phyloP scores from a whole-genome alignment of 108 stramenopile genomes.

The Skeletonema marinoi region DNA sequence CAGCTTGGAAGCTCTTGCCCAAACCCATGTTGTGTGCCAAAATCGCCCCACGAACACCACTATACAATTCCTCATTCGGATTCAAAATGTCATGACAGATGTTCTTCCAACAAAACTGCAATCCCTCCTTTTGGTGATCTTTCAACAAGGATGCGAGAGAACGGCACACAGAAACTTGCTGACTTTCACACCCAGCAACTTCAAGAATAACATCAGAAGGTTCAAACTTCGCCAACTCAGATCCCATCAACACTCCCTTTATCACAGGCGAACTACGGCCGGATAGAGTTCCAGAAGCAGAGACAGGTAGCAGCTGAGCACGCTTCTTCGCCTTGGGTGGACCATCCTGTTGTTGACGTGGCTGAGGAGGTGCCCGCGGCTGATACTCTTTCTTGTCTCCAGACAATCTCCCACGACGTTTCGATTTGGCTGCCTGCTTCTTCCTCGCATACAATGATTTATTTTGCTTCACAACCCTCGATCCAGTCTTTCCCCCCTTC shows the following conservation, averaged over 20 bases:
- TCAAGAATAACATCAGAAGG: conserved; percentile 36
- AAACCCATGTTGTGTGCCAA: conserved; percentile 80
- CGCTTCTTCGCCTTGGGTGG: conserved; percentile 40
- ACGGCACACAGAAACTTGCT: conserved; percentile 44
- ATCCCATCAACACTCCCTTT: conserved; percentile 16
- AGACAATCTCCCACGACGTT: conserved; percentile 5
- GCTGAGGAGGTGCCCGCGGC: conserved; percentile 17
- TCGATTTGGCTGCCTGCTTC: conserved; percentile 13
- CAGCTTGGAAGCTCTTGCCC: conserved; percentile 28
- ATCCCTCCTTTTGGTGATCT: conserved; percentile 72
- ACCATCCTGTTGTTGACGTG: not conserved
- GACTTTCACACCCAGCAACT: conserved; percentile 13
- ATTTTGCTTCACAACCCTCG: conserved; percentile 21
- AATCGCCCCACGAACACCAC: conserved; percentile 62
- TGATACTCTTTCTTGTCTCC: conserved; percentile 26
- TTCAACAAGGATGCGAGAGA: conserved; percentile 57
- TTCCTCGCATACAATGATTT: not conserved
- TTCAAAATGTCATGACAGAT: conserved; percentile 57
- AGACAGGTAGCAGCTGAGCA: conserved; percentile 30
- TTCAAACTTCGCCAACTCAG: conserved; percentile 19
- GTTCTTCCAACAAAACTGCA: conserved; percentile 73
- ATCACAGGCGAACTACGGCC: conserved; percentile 1
- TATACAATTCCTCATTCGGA: not conserved
- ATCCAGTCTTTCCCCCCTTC: not conserved
- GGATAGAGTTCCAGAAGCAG: not conserved